A percentile compares a stretch with the other conserved stretches of the same genome.
These are phyloP conservation scores for Penicillium concentricum DNA, from an alignment of 2,329 filamentous ascomycete species.

Conservation along the genomic window DNA sequence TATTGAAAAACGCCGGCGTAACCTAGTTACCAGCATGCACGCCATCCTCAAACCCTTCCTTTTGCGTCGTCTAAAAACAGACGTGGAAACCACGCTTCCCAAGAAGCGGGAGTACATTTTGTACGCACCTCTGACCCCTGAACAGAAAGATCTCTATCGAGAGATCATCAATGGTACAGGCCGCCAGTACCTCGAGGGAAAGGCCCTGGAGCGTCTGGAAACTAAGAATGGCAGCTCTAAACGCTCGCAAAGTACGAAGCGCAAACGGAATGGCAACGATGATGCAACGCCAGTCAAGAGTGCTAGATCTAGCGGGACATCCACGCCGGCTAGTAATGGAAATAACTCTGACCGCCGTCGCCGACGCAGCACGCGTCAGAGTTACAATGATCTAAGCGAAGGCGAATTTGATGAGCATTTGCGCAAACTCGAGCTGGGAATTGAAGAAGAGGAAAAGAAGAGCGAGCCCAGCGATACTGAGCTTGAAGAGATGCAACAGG, in stretches of 20 bases:
- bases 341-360: constrained; percentile 51
- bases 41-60: constrained; percentile 89
- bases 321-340: constrained; percentile 63
- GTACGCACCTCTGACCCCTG: constrained; percentile 85
- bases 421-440: constrained; percentile 42
- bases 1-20: constrained; percentile 73
- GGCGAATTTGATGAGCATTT: constrained; percentile 76
- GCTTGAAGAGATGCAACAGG: constrained; percentile 63
- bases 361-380: constrained; percentile 53
- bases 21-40: constrained; percentile 83
- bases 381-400: constrained; percentile 71
- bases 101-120: constrained; percentile 96
- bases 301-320: constrained; percentile 69
- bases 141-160: constrained; percentile 88
- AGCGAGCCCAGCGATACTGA: constrained; percentile 45
- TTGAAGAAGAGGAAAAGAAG: constrained; percentile 66
- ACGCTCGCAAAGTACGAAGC: constrained; percentile 55
- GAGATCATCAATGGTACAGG: constrained; percentile 78
- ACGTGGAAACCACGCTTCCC: constrained; percentile 86
- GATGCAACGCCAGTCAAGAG: constrained; percentile 64
- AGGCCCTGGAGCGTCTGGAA: constrained; percentile 51
- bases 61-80: constrained; percentile 82
- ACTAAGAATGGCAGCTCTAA: constrained; percentile 34
- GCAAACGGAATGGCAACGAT: constrained; percentile 51
- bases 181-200: constrained; percentile 50